Evolutionary conservation across 2,329 filamentous ascomycete species (phyloP), one percentile per base, ranked within the genome.

Genomic region (Lachnellula suecica): DNA sequence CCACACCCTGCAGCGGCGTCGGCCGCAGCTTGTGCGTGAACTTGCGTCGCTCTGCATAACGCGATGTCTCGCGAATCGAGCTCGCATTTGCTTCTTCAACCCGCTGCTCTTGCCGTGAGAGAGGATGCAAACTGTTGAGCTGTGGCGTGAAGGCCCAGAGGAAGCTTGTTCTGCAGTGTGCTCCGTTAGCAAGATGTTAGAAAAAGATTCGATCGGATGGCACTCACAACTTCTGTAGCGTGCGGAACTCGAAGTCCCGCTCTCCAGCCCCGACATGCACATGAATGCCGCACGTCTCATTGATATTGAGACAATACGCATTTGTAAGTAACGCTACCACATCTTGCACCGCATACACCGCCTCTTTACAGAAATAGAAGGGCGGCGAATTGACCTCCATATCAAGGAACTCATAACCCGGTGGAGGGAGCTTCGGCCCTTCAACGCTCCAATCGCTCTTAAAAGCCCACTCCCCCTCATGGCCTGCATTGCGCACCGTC

Each of bases 231-330:
- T 66, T 67, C 47, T 62, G 61, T 8, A 70, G 37, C 1, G 58
- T 61, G 8, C 41, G 22, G 3, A 62, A 35, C 2, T 56, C 53
- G 27, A 68, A 66, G 0, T 62, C 59, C 4, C 47, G 7, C 2
- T 38, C 31, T 4, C 57, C 57, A 22, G 66, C 61, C 1, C 68
- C 67, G n/a, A 68, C 48, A 44, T 71, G 68, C 6, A 70, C 61
- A 41, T 70, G 67, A 0, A 69, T 35, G 0, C 65, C 65, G 35
- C 58, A 65, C 1, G 52, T 56, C 1, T 52, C 19, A 41, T 68
- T 68, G 15, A 57, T 50, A 9, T 59, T 42, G 3, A 64, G 15
- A 4, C 57, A 42, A 40, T 62, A 64, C 6, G 38, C 52, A 2
- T 34, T 37, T 1, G 43, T 47, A 11, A 66, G 29, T 10, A 59